These are phyloP conservation scores for Corylus americana DNA, from an alignment of 306 rosid genomes.

Conservation along the genomic window DNA sequence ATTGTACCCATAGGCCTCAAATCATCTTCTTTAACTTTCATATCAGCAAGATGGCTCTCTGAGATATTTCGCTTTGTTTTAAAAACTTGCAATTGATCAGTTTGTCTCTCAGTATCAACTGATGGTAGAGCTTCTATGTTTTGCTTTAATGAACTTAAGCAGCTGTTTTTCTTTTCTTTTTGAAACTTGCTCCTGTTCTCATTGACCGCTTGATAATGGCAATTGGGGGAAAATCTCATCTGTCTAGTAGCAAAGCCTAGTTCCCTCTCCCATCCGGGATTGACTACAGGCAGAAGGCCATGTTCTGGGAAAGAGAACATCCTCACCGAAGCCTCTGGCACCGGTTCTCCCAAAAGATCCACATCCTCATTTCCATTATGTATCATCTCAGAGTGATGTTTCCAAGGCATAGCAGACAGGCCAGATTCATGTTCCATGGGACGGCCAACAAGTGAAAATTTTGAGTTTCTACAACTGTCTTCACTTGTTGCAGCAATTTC, in stretches of 20 bases:
- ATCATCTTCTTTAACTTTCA: conserved; percentile 25
- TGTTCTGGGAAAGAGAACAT: conserved; percentile 34
- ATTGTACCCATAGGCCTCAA: conserved; percentile 47
- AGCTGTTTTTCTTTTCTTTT: conserved; percentile 31
- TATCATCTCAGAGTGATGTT: conserved; percentile 29
- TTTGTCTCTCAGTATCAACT: conserved; percentile 20
- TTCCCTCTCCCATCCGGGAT: conserved; percentile 17
- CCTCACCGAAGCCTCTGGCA: conserved; percentile 34
- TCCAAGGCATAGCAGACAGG: conserved; percentile 26
- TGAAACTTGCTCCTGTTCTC: conserved; percentile 41
- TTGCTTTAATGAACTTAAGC: conserved; percentile 29
- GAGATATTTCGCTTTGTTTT: conserved; percentile 27
- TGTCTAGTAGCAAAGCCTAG: conserved; percentile 1
- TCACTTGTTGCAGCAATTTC: conserved; percentile 45
- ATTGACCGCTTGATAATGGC: conserved; percentile 27
- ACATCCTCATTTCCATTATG: conserved; percentile 30
- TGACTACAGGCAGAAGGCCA: conserved; percentile 38
- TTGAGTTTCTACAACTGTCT: conserved; percentile 27
- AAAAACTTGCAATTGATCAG: conserved; percentile 22
- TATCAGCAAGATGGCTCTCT: conserved; percentile 20
- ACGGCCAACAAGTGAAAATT: conserved; percentile 13
- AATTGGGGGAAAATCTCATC: conserved; percentile 32
- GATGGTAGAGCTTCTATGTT: conserved; percentile 29
- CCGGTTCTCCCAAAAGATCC: conserved; percentile 20
- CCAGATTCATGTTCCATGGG: conserved; percentile 33